Percentiles rank a stretch among this genome's conserved stretches.
Evolutionary conservation across 306 rosid genomes (phyloP).

Genomic region (Pyrus betulifolia): DNA sequence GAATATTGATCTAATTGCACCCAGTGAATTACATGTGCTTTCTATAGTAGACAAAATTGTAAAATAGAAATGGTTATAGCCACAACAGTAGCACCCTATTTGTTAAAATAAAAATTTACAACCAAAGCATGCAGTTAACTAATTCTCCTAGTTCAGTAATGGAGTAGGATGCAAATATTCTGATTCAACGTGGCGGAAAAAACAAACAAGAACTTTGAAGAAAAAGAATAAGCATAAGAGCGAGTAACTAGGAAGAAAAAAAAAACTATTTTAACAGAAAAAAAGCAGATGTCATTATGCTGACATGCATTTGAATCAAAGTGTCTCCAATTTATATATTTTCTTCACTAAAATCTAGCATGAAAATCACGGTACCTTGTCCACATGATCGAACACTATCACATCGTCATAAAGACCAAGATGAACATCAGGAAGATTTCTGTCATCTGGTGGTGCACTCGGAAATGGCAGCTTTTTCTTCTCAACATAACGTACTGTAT

Average conservation of each 20-base stretch:
- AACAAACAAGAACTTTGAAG: background rate
- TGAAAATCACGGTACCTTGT: slow-evolving; percentile 51
- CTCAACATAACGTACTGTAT: slow-evolving; percentile 91
- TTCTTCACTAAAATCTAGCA: background rate
- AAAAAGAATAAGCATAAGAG: too few species aligned
- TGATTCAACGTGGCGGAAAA: background rate
- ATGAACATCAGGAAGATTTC: slow-evolving; percentile 91
- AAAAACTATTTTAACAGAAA: too few species aligned
- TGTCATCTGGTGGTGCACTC: slow-evolving; percentile 76
- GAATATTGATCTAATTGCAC: slow-evolving; percentile 71
- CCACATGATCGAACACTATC: slow-evolving; percentile 90
- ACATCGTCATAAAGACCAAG: slow-evolving; percentile 89
- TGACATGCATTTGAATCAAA: background rate
- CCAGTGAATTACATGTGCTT: slow-evolving; percentile 85
- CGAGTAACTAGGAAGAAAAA: too few species aligned
- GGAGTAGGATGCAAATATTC: background rate
- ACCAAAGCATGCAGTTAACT: background rate
- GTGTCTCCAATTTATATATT: background rate
- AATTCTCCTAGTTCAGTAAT: background rate
- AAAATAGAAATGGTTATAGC: background rate
- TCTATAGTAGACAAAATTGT: slow-evolving; percentile 35
- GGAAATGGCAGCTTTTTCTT: slow-evolving; percentile 85
- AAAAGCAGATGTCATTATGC: background rate
- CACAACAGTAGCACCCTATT: background rate
- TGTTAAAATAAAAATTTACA: background rate